Percentiles rank a stretch among this genome's conserved stretches.
Conservation (phyloP, 2,329 filamentous ascomycete genomes). For the Ascomycota sp. region DNA sequence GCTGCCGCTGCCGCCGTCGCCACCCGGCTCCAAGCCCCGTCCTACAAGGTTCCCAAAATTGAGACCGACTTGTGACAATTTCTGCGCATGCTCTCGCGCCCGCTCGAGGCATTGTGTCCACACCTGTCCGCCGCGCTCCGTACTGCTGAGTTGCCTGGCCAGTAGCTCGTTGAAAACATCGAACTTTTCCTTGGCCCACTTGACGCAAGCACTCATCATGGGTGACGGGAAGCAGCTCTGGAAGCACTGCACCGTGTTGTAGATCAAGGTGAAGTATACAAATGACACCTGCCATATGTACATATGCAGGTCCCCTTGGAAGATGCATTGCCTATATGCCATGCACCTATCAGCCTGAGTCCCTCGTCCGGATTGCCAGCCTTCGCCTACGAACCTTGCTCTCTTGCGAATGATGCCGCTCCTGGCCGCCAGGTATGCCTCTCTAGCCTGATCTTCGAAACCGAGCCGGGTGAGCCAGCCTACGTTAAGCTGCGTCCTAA, state of each 20-base stretch:
- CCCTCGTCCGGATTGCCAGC: neutral
- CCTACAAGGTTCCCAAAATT: constrained; percentile 76
- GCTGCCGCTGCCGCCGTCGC: constrained; percentile 7
- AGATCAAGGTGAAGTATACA: constrained; percentile 85
- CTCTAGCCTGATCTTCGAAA: constrained; percentile 74
- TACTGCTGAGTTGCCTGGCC: constrained; percentile 67
- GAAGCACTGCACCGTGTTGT: constrained; percentile 81
- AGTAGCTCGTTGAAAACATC: constrained; percentile 78
- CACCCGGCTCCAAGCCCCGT: constrained; percentile 26
- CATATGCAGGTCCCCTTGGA: constrained; percentile 77
- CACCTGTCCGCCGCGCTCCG: constrained; percentile 51
- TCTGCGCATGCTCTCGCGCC: constrained; percentile 58
- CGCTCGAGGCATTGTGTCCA: constrained; percentile 72
- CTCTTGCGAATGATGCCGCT: constrained; percentile 61
- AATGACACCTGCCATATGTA: constrained; percentile 94
- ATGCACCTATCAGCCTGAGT: neutral
- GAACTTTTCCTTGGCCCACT: constrained; percentile 93
- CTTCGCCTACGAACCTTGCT: constrained; percentile 37
- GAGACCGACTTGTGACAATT: constrained; percentile 68
- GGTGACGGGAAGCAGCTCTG: constrained; percentile 67
- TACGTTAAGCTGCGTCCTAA: constrained; percentile 62
- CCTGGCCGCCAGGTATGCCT: constrained; percentile 67
- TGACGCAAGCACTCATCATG: constrained; percentile 87
- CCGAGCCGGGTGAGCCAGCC: constrained; percentile 71
- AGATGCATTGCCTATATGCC: constrained; percentile 59